Evolutionary conservation across 352 stramenopile genomes (phyloP), one percentile per base, ranked within the genome.

Genomic region (Globisporangium radiosum): DNA sequence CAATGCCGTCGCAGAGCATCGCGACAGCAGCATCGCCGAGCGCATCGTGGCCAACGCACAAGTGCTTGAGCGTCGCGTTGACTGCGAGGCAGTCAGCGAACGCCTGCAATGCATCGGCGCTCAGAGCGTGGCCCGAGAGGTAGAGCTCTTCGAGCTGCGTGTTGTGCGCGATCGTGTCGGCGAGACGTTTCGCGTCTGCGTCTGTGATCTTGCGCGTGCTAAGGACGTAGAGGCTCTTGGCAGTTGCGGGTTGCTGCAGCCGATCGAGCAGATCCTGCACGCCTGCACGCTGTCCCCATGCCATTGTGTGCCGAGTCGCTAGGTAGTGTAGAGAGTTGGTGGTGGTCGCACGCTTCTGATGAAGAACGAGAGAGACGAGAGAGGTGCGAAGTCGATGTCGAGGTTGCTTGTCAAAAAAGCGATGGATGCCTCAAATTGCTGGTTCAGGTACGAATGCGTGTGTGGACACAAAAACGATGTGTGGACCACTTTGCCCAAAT

Each of bases 181-280:
- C 81, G 43, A 94, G 70, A 17, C 68, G 64, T 17, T 69, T 65
- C 17, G 78, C 63, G 52, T 94, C 84, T 8, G 61, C 50, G 42
- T 88, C 76, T 8, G 67, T 73, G 52, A 94, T 64, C 44, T 78
- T 84, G 56, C 81, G 81, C 25, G 77, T 87, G 66, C 75, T 81
- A 44, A 94, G 75, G 45, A 94, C 78, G 63, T 81, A 92, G 43
- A 94, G 77, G 54, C 63, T 85, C 57, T 75, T 82, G 50, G 66
- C 65, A 4, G 84, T 91, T 54, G 72, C 75, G 0, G 80, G 71
- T 64, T 89, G 73, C 54, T 70, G 62, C 43, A 92, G 68, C 57
- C 78, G 81, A 69, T 81, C 64, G 50, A 91, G 70, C 65, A 92
- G 60, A 57, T 94, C 81, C n/a, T 88, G 76, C 39, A 91, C 81